These are phyloP conservation scores for Stephanodiscus minutulus DNA, from an alignment of 108 stramenopile genomes.

Conservation along the genomic window DNA sequence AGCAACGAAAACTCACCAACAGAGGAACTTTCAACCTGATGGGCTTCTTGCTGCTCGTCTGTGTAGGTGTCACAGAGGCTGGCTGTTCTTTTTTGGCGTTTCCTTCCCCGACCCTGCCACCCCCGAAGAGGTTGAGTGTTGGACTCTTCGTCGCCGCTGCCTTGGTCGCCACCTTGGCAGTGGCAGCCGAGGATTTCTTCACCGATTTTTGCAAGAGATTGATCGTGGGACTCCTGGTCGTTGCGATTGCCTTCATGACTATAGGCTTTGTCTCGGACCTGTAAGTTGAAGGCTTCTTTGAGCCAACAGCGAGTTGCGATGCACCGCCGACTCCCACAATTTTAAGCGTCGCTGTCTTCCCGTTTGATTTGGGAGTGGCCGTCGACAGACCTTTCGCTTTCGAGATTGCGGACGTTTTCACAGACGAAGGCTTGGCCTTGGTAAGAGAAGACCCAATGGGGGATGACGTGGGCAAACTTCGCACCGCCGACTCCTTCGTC, in stretches of 20 bases:
- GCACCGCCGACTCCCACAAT: not conserved
- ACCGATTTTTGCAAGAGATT: no score
- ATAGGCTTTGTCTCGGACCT: not conserved
- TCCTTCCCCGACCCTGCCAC: not conserved
- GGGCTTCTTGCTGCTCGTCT: not conserved
- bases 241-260: not conserved
- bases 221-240: no score
- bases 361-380: not conserved
- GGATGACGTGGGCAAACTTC: slow-evolving; percentile 1
- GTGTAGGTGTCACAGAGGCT: not conserved
- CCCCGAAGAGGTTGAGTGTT: slow-evolving; percentile 6
- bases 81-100: not conserved
- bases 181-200: not conserved
- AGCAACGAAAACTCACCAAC: not conserved
- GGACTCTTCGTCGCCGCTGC: not conserved
- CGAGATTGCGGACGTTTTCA: slow-evolving; percentile 3
- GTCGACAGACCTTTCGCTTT: slow-evolving; percentile 2
- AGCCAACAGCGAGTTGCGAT: not conserved
- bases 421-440: slow-evolving; percentile 1
- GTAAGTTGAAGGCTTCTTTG: not conserved
- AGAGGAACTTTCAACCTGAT: not conserved
- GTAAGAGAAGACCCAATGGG: not conserved
- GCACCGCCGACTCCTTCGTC: no score
- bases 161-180: not conserved
- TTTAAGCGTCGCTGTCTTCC: slow-evolving; percentile 1